Evolutionary conservation across 345 rosid species (phyloP), one percentile per base, ranked within the genome.

Genomic region (Pistacia atlantica): DNA sequence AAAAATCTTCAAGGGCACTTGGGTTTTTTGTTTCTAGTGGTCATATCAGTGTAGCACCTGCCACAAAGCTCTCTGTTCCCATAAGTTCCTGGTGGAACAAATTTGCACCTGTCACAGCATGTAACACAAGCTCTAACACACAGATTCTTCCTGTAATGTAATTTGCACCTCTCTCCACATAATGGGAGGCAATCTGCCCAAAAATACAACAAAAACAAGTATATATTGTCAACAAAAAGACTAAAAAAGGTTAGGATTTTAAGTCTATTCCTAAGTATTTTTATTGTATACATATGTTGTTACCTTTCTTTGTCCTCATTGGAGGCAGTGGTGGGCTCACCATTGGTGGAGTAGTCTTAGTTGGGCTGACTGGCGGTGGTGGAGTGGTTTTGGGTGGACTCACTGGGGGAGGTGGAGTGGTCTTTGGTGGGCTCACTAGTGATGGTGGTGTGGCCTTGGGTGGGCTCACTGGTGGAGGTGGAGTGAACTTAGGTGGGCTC

Each of bases 51-150:
- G 90, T 95, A 95, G 79, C 99, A 95, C 79, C 83, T 86, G 75
- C 99, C 98, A 76, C 98, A 95, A 76, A 74, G 82, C 82, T 93
- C 96, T 25, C 83, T 85, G 83, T 93, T 93, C 17, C 99, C 99
- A 58, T 84, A 91, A 9, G 98, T 95, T n/a, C 99, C 98, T 46
- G 98, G 99, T 0, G 99, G 99, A 65, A 94, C 99, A 28, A 98
- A 95, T 75, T 85, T 95, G 93, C 99, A 95, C 65, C 96, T 79
- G 80, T 84, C 82, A 69, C 99, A 95, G 87, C 99, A 95, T 63
- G 97, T 88, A 81, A 83, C 68, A 87, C 99, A 95, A 25, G 94
- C 99, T 80, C 99, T 86, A 65, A 72, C 38, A 79, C 99, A 95
- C 3, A 85, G 13, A 35, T 84, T 89, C 75, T 79, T 60, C 83